Base-by-base conservation (phyloP, 2,329 filamentous ascomycete genomes). In the Seiridium cupressi region DNA sequence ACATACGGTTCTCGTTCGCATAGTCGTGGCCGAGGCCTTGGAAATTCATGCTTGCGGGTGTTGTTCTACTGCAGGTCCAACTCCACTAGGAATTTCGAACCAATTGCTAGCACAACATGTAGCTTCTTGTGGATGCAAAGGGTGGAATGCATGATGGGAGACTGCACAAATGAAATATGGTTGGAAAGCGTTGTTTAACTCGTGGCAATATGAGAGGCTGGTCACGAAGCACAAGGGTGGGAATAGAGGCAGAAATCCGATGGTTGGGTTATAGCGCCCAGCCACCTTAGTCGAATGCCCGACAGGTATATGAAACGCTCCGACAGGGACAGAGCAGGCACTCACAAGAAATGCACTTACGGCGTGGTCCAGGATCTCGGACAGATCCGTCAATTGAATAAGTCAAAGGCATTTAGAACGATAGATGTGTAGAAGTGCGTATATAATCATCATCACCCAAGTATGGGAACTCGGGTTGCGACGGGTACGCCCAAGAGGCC, bases 101-200 rank as follows among this genome's bases (percentile, higher is more conserved):
- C 49, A 59, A 54, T 59, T 42, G 40, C 49, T 47, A 59, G 57
- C 34, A 54, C 48, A 44, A 36, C 7, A 31, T 44, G n/a, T 38
- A 53, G 57, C 36, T 5, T 49, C 13, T 53, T 35, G 32, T 11
- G 36, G 48, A 54, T 59, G 57, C 57, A 59, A 36, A 53, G n/a
- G 38, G 40, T 51, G 46, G 55, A 58, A 58, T 58, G 46, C 49
- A 59, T 59, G 9, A 59, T 54, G 57, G 38, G 32, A 44, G 48
- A 54, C 32, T 59, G 49, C 57, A 59, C 48, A 48, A 58, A 53
- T 47, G 38, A 54, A 47, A 54, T 54, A 54, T 54, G 57, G 57
- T 54, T 53, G 47, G 48, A 51, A 48, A 48, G 11, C 31, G 3
- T 47, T 26, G n/a, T 47, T 46, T 31, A 1, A 3, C 31, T 47